phyloP scores from a whole-genome alignment of 805 yeast genomes.

The Starmerella stellata region DNA sequence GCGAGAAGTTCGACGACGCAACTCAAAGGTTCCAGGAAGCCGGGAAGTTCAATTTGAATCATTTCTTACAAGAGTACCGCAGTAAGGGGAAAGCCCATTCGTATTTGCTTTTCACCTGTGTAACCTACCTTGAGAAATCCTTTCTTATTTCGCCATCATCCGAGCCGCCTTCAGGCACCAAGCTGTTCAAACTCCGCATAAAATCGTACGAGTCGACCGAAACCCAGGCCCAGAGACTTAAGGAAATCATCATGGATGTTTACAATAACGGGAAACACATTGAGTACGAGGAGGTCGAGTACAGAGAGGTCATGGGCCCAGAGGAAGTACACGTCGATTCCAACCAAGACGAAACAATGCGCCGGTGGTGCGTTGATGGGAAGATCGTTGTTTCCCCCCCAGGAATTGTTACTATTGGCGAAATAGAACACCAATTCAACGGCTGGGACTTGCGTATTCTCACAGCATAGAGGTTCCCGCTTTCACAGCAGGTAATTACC shows the following conservation, averaged over 20 bases:
- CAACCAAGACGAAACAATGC: constrained; percentile 24
- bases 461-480: too few species aligned
- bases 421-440: constrained; percentile 13
- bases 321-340: constrained; percentile 12
- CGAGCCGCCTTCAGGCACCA: constrained; percentile 25
- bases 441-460: constrained; percentile 20
- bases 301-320: constrained; percentile 22
- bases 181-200: constrained; percentile 33
- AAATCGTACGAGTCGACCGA: constrained; percentile 17
- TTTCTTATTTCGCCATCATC: constrained; percentile 49
- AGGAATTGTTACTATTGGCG: constrained; percentile 15
- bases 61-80: constrained; percentile 33
- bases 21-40: constrained; percentile 45
- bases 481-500: too few species aligned
- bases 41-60: constrained; percentile 35
- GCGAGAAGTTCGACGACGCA: constrained; percentile 39
- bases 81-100: constrained; percentile 34
- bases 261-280: constrained; percentile 42
- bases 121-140: constrained; percentile 39
- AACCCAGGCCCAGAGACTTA: constrained; percentile 23
- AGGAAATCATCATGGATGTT: constrained; percentile 40
- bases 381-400: constrained; percentile 26
- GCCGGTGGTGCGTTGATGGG: constrained; percentile 53
- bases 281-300: constrained; percentile 31
- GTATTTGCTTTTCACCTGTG: constrained; percentile 41